Base-by-base conservation (phyloP, 2,329 filamentous ascomycete genomes). In the Parafenestella ontariensis region DNA sequence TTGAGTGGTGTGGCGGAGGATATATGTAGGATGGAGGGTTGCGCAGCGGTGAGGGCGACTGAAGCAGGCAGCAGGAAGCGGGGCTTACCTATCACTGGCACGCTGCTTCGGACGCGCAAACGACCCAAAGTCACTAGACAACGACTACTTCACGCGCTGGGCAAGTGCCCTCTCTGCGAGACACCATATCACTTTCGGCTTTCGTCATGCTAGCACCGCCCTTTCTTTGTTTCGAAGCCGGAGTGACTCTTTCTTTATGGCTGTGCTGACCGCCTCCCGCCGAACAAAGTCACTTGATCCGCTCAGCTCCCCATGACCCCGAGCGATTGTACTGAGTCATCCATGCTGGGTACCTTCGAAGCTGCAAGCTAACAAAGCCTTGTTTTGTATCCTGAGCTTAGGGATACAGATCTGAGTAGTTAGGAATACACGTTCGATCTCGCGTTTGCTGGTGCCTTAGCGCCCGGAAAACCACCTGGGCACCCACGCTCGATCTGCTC, bases 41-140 rank as follows among this genome's bases (percentile, higher is more conserved):
- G 23, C 15, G 60, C 62, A 60, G 69, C 69, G 72, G 66, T 74
- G 73, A 72, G 70, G 63, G 67, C 62, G 57, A 59, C 51, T 65
- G 65, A 69, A 63, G 62, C 65, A 73, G 65, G 67, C 67, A 70
- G 60, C 65, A 64, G 43, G 59, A 62, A 68, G 64, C 64, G 66
- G 65, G 62, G 49, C 51, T 48, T 56, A 34, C 31, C 31, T 34
- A 58, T 64, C 64, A 59, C 56, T 56, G 36, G 46, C 52, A 59
- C 46, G 49, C 45, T 55, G 54, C 56, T 59, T 49, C 52, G 37
- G 51, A 48, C 33, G 34, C 31, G 40, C 36, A 34, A 48, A 46
- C 54, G 51, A 52, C 46, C 50, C 47, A 49, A 54, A 39, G 54
- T 50, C 53, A 58, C 48, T 37, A 50, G 34, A 56, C 46, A 44